These are phyloP conservation scores for Penicillium salamii DNA, from an alignment of 495 filamentous ascomycete species.

Conservation along the genomic window DNA sequence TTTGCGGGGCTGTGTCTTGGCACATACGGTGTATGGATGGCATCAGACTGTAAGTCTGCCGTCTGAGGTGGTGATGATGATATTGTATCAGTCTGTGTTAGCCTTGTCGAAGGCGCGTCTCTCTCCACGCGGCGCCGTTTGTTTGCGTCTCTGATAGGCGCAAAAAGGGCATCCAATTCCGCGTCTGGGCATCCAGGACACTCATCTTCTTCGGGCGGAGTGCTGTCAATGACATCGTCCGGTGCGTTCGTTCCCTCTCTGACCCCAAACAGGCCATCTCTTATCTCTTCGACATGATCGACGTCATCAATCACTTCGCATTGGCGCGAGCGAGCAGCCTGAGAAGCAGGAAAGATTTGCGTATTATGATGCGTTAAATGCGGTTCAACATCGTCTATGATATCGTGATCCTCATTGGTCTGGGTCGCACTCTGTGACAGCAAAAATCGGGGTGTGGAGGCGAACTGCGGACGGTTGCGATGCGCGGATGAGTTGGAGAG, in stretches of 20 bases:
- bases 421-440: constrained; percentile 26
- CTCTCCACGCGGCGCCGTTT: constrained; percentile 29
- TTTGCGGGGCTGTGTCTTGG: not conserved
- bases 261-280: too few relatives aligned
- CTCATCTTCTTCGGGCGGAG: constrained; percentile 12
- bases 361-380: constrained; percentile 15
- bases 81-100: constrained; percentile 6
- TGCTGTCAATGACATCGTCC: constrained; percentile 21
- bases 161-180: constrained; percentile 34
- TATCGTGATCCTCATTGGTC: constrained; percentile 15
- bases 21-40: constrained; percentile 1
- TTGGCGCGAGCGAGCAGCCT: constrained; percentile 11
- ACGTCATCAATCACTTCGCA: constrained; percentile 40
- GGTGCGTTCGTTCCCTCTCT: too few relatives aligned
- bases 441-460: constrained; percentile 41
- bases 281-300: constrained; percentile 18
- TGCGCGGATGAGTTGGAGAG: constrained; percentile 27
- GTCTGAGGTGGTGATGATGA: constrained; percentile 20
- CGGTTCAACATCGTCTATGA: constrained; percentile 22
- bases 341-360: constrained; percentile 5
- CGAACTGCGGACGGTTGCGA: constrained; percentile 36
- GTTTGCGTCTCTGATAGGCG: constrained; percentile 15
- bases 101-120: constrained; percentile 1
- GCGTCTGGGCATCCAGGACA: constrained; percentile 14
- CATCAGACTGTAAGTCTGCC: not conserved